Evolutionary conservation across 495 filamentous ascomycete genomes (phyloP).

Genomic region (Collariella sp.): DNA sequence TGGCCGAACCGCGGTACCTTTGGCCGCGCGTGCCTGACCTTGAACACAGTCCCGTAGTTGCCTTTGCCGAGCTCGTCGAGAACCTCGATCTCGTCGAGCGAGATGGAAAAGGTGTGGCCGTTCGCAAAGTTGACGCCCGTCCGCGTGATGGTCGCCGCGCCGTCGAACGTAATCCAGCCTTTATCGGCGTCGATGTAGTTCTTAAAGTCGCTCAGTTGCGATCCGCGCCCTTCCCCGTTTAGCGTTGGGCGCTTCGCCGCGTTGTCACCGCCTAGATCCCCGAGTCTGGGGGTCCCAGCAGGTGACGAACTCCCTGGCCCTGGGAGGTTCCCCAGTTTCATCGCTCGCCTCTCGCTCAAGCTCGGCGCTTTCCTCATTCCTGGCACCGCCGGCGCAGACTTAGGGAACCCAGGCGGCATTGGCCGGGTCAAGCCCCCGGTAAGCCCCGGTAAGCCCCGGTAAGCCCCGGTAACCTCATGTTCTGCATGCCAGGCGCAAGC

Average conservation of each 20-base stretch:
- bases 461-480: conserved; percentile 40
- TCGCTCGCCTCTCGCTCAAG: conserved; percentile 32
- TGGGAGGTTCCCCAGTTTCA: conserved; percentile 37
- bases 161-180: conserved; percentile 85
- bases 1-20: conserved; percentile 68
- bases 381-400: conserved; percentile 41
- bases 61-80: conserved; percentile 95
- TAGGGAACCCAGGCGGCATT: conserved; percentile 35
- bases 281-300: conserved; percentile 24
- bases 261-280: conserved; percentile 21
- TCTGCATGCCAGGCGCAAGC: conserved; percentile 24
- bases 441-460: no score
- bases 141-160: conserved; percentile 80
- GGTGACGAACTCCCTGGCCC: conserved; percentile 20
- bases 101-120: conserved; percentile 86
- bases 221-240: conserved; percentile 41
- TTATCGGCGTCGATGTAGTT: conserved; percentile 86
- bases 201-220: conserved; percentile 82
- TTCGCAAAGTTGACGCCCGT: conserved; percentile 86
- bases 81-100: conserved; percentile 89
- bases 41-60: conserved; percentile 98
- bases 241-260: conserved; percentile 17
- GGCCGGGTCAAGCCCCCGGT: conserved; percentile 34
- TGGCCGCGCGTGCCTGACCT: conserved; percentile 78
- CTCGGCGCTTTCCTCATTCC: conserved; percentile 21